phyloP scores from a whole-genome alignment of 331 rosid genomes.

The Telfairia occidentalis region DNA sequence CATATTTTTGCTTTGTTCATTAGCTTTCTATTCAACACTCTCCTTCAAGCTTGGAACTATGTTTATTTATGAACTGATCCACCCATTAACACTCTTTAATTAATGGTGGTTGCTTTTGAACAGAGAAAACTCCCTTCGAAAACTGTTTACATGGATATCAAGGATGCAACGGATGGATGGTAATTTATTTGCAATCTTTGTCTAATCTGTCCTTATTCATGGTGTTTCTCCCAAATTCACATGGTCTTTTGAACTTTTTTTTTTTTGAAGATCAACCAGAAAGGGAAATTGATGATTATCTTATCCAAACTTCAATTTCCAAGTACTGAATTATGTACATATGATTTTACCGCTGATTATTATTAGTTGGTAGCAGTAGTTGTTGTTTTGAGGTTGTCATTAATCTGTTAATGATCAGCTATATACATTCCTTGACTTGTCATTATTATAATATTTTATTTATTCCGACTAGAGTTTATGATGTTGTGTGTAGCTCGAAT shows the following conservation, averaged over 20 bases:
- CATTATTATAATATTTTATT: too few species aligned
- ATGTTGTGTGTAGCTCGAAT: too few species aligned
- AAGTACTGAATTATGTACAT: too few species aligned
- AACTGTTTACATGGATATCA: constrained; percentile 52
- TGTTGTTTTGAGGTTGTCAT: too few species aligned
- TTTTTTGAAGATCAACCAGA: neutral
- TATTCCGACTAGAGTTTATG: too few species aligned
- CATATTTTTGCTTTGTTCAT: neutral
- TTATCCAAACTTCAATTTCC: too few species aligned
- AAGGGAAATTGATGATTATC: too few species aligned
- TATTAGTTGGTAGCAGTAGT: too few species aligned
- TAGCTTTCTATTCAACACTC: neutral
- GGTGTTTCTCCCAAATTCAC: neutral
- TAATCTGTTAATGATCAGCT: too few species aligned
- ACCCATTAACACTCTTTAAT: neutral
- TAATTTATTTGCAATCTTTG: constrained; percentile 21
- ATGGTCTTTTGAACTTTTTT: neutral
- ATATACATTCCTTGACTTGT: too few species aligned
- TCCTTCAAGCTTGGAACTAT: neutral
- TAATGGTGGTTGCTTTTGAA: constrained; percentile 19
- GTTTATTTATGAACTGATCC: neutral
- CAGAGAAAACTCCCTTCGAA: constrained; percentile 87
- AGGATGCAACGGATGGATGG: constrained; percentile 77
- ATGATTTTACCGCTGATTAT: too few species aligned
- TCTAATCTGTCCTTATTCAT: neutral